Evolutionary conservation across 768 basidiomycete species (phyloP), one percentile per base, ranked within the genome.

Genomic region (Tubosaeta sp.): DNA sequence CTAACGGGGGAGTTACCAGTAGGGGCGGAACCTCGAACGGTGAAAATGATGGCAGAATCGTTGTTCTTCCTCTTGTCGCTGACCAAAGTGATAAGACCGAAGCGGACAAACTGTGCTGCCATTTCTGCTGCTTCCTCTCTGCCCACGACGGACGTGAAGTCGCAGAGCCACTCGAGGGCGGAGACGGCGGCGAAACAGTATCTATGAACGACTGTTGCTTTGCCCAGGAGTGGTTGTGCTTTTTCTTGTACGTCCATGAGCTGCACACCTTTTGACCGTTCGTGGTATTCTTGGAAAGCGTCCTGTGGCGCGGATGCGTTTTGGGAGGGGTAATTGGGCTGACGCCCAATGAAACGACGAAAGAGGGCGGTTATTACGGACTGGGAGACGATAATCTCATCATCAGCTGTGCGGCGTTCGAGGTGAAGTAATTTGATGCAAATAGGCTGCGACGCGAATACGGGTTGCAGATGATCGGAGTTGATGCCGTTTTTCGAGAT

Each of bases 401-500:
- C 96, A 70, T 99, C 96, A 18, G 81, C 74, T 2, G 87, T 81
- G 27, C 94, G 83, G 48, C 96, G 82, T 68, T 99, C 96, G 65
- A 99, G 86, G 71, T 99, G 95, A 10, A 99, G 83, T 7, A 98
- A 81, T 70, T 97, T 96, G 78, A 97, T 90, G 72, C 92, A 94
- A 59, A 99, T 97, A 30, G 95, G 94, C 64, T 96, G 93, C 0
- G 88, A 79, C 14, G 82, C 80, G 68, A 98, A 99, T 40, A 97
- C 89, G 46, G 80, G 82, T 57, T 92, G 82, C 18, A 98, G 82
- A 68, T 94, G 86, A 71, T 96, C 92, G 38, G 92, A 87, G 57
- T 87, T 91, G 74, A 99, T 97, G 60, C 96, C 96, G 68, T 99
- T 98, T 79, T 95, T 97, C 70, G 87, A 89, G 76, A 98, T 96